These are phyloP conservation scores for Melaleuca quinquenervia DNA, from an alignment of 345 rosid species.

Conservation along the genomic window DNA sequence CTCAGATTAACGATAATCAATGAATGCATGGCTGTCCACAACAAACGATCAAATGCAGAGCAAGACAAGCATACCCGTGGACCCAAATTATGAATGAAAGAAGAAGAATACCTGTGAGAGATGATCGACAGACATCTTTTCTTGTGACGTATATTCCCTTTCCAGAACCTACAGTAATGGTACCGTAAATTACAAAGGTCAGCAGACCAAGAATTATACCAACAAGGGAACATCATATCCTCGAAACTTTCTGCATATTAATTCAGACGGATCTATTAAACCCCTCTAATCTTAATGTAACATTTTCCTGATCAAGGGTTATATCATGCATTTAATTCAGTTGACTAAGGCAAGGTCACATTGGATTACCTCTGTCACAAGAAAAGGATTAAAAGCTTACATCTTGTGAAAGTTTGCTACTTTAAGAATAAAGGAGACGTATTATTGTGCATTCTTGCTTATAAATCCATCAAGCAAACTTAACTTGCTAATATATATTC, in stretches of 20 bases:
- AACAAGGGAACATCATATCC: background rate
- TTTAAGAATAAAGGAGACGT: background rate
- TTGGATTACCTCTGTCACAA: background rate
- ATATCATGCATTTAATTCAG: background rate
- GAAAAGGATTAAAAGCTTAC: background rate
- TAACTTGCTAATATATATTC: background rate
- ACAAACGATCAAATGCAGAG: background rate
- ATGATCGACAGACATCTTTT: constrained; percentile 46
- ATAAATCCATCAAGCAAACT: background rate
- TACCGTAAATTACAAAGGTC: background rate
- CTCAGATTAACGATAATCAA: background rate
- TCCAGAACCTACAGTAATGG: constrained; percentile 53
- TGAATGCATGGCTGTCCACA: background rate
- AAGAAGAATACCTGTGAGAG: constrained; percentile 46
- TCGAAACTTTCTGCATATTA: background rate
- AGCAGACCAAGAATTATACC: background rate
- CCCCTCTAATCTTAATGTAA: background rate
- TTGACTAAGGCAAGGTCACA: background rate
- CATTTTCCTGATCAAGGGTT: background rate
- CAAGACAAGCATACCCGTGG: background rate
- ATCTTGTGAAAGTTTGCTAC: background rate
- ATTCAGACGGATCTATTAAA: background rate
- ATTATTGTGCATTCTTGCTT: background rate
- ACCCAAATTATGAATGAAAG: background rate
- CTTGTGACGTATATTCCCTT: constrained; percentile 26